Conservation (phyloP, 345 rosid genomes). For the Lepidium didymum region DNA sequence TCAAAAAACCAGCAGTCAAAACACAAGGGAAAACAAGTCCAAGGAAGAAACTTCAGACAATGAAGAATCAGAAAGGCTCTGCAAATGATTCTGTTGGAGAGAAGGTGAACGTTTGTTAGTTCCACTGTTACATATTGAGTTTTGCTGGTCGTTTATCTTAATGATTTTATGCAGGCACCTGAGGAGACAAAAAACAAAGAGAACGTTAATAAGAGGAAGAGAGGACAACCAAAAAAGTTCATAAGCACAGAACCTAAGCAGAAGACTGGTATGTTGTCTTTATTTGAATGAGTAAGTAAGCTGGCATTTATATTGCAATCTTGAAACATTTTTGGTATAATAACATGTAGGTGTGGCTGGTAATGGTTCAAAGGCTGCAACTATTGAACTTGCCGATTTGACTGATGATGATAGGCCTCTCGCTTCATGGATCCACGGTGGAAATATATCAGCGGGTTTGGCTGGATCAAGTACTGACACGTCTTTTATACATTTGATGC, state of each 20-base stretch:
- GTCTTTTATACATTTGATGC: not conserved
- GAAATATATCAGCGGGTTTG: slow-evolving; percentile 11
- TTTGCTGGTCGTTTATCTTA: not conserved
- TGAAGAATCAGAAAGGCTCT: slow-evolving; percentile 20
- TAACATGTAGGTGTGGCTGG: not conserved
- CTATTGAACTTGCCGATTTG: not conserved
- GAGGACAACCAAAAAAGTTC: slow-evolving; percentile 25
- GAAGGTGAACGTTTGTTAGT: slow-evolving; percentile 12
- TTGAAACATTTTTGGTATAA: not conserved
- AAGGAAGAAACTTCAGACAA: slow-evolving; percentile 17
- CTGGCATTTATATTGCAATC: not conserved
- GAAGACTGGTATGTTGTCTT: slow-evolving; percentile 16
- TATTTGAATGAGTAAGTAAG: slow-evolving; percentile 4
- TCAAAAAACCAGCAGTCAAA: not conserved
- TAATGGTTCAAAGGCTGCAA: slow-evolving; percentile 10
- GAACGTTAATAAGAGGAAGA: slow-evolving; percentile 21
- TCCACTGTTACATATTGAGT: not conserved
- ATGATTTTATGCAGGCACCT: slow-evolving; percentile 8
- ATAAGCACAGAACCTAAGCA: slow-evolving; percentile 10
- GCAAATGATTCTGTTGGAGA: not conserved
- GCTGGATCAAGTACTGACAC: not conserved
- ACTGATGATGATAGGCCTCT: too few relatives aligned
- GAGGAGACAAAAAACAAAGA: slow-evolving; percentile 12
- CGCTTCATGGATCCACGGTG: slow-evolving; percentile 43
- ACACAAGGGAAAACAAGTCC: slow-evolving; percentile 19